Base-by-base conservation (phyloP, 176 grass and related monocot species). In the Oryza australiensis region DNA sequence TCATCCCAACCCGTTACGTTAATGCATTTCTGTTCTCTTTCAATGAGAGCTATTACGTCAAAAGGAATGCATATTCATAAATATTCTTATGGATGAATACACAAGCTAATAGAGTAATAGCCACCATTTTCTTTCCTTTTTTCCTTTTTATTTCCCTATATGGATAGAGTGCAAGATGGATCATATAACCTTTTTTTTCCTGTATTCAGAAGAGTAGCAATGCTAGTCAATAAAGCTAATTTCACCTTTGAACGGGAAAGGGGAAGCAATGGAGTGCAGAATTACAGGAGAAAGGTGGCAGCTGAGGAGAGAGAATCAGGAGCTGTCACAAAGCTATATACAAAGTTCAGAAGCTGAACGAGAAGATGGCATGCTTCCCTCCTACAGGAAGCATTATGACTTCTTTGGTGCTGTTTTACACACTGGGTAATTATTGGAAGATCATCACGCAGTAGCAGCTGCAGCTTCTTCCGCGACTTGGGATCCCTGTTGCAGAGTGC, bases 401-500 rank as follows among this genome's bases (percentile, higher is more conserved):
- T 89, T 92, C 76, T 76, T 76, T 92, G 75, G 77, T 65, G 74
- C 55, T 65, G 88, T 76, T 81, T 79, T 41, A 76, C 85, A 87
- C 28, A 62, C 26, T 63, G 68, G 18, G 51, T 73, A 41, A 78
- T 82, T 55, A 43, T 72, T 18, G 24, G 66, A 74, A 80, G 72
- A 69, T 90, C 88, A 59, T 90, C 88, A 98, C 7, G 97, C 97
- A 34, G 89, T 92, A 45, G 97, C 96, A 67, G 90, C 96, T 7
- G 96, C 91, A 65, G 89, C 93, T 89, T 96, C 97, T 75, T 99
- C 97, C 15, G 91, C 70, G 83, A 94, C 92, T 85, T 96, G 89
- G 43, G 93, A 83, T 11, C 80, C 91, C 14, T 90, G 90, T n/a
- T 90, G 91, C 75, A 96, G 97, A 43, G 97, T 99, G 87, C 87